Conservation (phyloP, 2,329 filamentous ascomycete species). For the Setomelanomma holmii region DNA sequence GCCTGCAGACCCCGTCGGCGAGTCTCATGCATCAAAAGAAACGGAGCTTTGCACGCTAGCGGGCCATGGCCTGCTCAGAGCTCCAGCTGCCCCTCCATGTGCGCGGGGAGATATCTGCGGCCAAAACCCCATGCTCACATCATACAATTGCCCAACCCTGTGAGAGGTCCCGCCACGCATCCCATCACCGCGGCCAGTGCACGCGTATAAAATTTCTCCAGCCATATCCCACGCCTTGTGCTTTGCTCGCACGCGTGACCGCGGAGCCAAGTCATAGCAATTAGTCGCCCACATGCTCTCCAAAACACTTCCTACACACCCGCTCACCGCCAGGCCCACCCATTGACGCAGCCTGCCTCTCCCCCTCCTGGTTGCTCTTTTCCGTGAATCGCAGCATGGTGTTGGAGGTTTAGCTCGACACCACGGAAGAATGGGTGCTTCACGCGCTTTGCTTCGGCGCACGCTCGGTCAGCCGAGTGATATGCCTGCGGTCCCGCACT, state of each 20-base stretch:
- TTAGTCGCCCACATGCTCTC: not conserved
- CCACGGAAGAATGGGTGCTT: slow-evolving; percentile 19
- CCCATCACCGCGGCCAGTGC: too few relatives aligned
- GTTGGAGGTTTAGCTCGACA: slow-evolving; percentile 29
- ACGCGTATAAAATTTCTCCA: slow-evolving; percentile 26
- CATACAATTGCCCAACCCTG: slow-evolving; percentile 24
- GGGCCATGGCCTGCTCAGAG: slow-evolving; percentile 33
- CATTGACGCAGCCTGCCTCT: slow-evolving; percentile 1
- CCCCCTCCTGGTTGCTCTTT: slow-evolving; percentile 20
- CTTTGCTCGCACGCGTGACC: slow-evolving; percentile 10
- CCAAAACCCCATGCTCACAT: slow-evolving; percentile 12
- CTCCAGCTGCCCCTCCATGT: slow-evolving; percentile 22
- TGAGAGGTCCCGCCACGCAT: slow-evolving; percentile 18
- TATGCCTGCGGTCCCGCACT: slow-evolving; percentile 6
- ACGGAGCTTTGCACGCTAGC: slow-evolving; percentile 21
- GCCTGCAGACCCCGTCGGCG: slow-evolving; percentile 27
- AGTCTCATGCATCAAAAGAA: slow-evolving; percentile 32
- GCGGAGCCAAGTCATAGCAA: slow-evolving; percentile 21
- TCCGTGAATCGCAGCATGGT: slow-evolving; percentile 16
- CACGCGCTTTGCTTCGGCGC: slow-evolving; percentile 38
- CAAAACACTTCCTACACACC: slow-evolving; percentile 4
- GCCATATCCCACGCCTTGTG: slow-evolving; percentile 38
- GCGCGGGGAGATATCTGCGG: slow-evolving; percentile 22
- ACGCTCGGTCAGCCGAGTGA: slow-evolving; percentile 20
- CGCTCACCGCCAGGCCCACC: slow-evolving; percentile 4